Percentiles rank a stretch among this genome's conserved stretches.
These are phyloP conservation scores for Plasmodium billcollinsi DNA, from an alignment of 169 alveolate genomes.

Conservation along the genomic window DNA sequence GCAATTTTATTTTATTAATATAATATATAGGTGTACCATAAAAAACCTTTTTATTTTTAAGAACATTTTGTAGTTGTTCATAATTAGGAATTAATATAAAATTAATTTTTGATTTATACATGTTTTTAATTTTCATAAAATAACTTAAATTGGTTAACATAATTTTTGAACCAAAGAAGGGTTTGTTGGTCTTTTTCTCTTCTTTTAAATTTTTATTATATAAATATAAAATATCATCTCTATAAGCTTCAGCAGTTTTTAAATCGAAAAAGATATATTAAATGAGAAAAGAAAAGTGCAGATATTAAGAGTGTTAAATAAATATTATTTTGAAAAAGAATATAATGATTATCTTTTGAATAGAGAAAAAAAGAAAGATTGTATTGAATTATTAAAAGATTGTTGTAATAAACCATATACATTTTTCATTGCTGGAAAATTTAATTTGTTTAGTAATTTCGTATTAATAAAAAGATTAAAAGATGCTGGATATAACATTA, in stretches of 20 bases:
- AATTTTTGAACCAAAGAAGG: constrained; percentile 61
- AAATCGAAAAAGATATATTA: constrained; percentile 3
- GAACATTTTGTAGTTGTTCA: constrained; percentile 36
- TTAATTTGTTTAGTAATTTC: constrained; percentile 31
- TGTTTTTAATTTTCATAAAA: constrained; percentile 32
- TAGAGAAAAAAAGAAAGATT: background rate
- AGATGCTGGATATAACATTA: constrained; percentile 36
- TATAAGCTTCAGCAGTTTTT: constrained; percentile 76
- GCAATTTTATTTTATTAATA: constrained; percentile 38
- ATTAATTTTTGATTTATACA: constrained; percentile 19
- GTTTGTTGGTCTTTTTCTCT: constrained; percentile 32
- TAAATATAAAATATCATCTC: constrained; percentile 50
- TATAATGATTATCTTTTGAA: constrained; percentile 9
- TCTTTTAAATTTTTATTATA: constrained; percentile 67
- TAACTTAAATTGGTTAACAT: constrained; percentile 40
- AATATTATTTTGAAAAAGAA: constrained; percentile 49
- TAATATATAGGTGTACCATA: constrained; percentile 71
- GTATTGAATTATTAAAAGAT: constrained; percentile 24
- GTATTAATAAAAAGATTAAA: constrained; percentile 21
- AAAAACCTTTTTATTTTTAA: constrained; percentile 62
- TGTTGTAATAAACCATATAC: constrained; percentile 32
- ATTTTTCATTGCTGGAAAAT: constrained; percentile 40
- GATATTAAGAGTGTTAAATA: constrained; percentile 33
- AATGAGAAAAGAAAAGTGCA: constrained; percentile 35
- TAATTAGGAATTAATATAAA: constrained; percentile 56